Evolutionary conservation across 768 basidiomycete species (phyloP).

Genomic region (Mycena albidolilacea): DNA sequence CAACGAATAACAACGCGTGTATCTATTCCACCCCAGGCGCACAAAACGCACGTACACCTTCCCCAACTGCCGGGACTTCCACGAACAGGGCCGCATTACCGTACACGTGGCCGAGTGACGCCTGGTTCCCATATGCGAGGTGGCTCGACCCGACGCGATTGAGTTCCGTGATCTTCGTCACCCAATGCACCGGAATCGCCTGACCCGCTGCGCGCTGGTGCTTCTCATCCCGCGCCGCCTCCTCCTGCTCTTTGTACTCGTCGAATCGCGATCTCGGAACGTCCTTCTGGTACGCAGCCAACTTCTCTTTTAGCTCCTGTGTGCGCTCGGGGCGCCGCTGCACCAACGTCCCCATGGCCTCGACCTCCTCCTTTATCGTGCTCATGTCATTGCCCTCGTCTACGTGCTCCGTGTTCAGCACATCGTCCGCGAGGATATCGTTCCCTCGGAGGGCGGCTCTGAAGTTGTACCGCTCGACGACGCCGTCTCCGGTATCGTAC

Average conservation of each 20-base stretch:
- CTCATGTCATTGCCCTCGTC: background rate
- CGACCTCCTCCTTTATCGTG: slow-evolving; percentile 1
- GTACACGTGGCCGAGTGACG: background rate
- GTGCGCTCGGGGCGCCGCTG: background rate
- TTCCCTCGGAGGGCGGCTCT: background rate
- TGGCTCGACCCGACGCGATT: slow-evolving; percentile 12
- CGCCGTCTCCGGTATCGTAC: background rate
- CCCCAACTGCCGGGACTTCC: slow-evolving; percentile 9
- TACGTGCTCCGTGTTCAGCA: slow-evolving; percentile 8
- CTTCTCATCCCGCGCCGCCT: background rate
- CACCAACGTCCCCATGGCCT: background rate
- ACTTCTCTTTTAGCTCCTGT: background rate
- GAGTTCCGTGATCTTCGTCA: slow-evolving; percentile 4
- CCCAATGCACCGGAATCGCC: slow-evolving; percentile 24
- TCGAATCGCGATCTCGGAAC: background rate
- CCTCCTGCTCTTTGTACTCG: background rate
- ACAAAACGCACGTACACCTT: slow-evolving; percentile 12
- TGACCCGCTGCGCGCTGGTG: background rate
- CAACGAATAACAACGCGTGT: too few species aligned
- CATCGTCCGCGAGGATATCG: slow-evolving; percentile 1
- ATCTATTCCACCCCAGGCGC: too few species aligned
- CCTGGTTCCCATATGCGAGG: slow-evolving; percentile 19
- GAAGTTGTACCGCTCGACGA: background rate
- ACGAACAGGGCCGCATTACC: slow-evolving; percentile 29
- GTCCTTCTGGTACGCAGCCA: background rate